These are phyloP conservation scores for Moesziomyces sp. DNA, from an alignment of 1,284 basidiomycete genomes.

Conservation along the genomic window DNA sequence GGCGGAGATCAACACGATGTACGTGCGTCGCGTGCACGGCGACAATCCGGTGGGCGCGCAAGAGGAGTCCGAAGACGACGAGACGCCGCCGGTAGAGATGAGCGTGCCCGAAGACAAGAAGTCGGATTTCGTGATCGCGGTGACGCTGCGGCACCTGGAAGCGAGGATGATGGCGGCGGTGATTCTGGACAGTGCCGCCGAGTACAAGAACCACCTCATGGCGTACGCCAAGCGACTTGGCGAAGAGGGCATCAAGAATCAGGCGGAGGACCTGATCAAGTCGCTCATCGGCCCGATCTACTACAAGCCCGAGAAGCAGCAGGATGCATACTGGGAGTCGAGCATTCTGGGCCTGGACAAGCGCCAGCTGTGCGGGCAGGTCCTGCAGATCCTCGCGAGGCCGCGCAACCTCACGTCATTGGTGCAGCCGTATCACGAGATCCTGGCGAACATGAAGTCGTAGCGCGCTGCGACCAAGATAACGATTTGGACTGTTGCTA, in stretches of 20 bases:
- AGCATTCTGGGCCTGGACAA: conserved; percentile 44
- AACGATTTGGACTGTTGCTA: too few species aligned
- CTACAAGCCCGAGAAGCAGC: conserved; percentile 48
- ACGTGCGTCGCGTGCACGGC: conserved; percentile 41
- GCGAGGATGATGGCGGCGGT: conserved; percentile 59
- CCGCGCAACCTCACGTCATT: conserved; percentile 43
- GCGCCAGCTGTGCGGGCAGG: conserved; percentile 39
- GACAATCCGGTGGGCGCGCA: conserved; percentile 33
- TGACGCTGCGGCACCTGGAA: conserved; percentile 62
- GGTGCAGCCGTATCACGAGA: conserved; percentile 49
- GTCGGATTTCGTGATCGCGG: conserved; percentile 49
- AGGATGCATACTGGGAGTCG: conserved; percentile 35
- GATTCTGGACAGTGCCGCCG: conserved; percentile 58
- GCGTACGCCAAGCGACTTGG: conserved; percentile 57
- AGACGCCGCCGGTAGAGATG: conserved; percentile 35
- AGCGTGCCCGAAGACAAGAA: conserved; percentile 45
- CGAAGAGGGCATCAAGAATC: conserved; percentile 62
- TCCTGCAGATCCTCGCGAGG: conserved; percentile 47
- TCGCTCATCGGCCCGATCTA: conserved; percentile 64
- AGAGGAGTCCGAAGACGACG: conserved; percentile 38
- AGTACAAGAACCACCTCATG: conserved; percentile 57
- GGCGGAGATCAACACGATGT: conserved; percentile 57
- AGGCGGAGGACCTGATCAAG: conserved; percentile 63
- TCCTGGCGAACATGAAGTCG: conserved; percentile 37
- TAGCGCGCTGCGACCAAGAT: conserved; percentile 3